phyloP scores from a whole-genome alignment of 169 alveolate species.

The Besnoitia besnoiti region DNA sequence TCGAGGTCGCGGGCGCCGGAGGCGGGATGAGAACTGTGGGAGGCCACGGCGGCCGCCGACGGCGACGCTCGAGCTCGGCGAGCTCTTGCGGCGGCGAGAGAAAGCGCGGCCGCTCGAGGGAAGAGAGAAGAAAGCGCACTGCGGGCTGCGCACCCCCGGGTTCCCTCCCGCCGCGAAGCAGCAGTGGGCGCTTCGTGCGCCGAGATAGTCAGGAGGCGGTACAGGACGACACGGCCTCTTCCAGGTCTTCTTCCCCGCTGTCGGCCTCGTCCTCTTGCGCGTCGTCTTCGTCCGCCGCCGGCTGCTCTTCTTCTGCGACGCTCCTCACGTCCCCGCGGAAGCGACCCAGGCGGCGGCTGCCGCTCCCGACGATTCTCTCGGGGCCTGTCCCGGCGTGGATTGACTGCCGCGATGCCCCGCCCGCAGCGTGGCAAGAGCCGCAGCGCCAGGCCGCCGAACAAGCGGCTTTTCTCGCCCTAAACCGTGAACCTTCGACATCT shows the following conservation, averaged over 20 bases:
- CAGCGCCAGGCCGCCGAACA: no score
- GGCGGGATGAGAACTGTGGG: background rate
- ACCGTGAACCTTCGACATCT: no score
- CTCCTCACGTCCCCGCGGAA: background rate
- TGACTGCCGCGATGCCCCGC: background rate
- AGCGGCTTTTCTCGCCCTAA: no score
- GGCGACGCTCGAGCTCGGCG: background rate
- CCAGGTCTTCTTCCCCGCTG: background rate
- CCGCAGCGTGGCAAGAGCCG: no score
- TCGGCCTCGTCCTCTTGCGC: background rate
- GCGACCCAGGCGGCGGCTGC: background rate
- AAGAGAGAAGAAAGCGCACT: background rate
- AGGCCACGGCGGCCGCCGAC: background rate
- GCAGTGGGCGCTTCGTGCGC: background rate
- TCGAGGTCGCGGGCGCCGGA: background rate
- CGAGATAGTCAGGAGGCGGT: background rate
- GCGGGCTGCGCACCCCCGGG: background rate
- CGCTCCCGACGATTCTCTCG: slow-evolving; percentile 24
- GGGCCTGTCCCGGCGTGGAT: slow-evolving; percentile 37
- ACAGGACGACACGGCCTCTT: background rate
- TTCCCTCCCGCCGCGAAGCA: background rate
- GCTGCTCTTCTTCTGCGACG: background rate
- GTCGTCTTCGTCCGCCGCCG: no score
- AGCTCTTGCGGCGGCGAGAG: background rate
- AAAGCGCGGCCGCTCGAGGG: background rate